Base-by-base conservation (phyloP, 2,329 filamentous ascomycete species). In the Harringtonia lauricola region DNA sequence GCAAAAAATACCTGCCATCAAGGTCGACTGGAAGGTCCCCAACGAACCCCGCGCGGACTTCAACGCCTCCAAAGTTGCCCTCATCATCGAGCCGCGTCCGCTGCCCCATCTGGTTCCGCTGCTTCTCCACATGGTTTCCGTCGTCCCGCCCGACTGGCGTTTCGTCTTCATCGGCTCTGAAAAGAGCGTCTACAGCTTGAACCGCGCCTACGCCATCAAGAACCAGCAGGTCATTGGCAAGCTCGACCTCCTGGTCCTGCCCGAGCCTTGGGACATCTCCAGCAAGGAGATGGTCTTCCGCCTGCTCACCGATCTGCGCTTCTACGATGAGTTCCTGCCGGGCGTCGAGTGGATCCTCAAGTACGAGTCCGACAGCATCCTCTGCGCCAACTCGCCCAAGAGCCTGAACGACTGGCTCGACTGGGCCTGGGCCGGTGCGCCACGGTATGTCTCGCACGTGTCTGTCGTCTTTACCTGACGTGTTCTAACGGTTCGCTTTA, bases 371-470 rank as follows among this genome's bases (percentile, higher is more conserved):
- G 72, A 76, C 53, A 72, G 68, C 51, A 72, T 76, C 37, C 56
- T 76, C 37, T 76, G 72, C 50, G 66, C 71, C 44, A 75, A 75
- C 52, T 71, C 70, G 12, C 59, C 61, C n/a, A 61, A 54, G 33
- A 68, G 67, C 48, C 54, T 76, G 33, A 67, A 76, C 49, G 67
- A 74, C 7, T 76, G 70, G 69, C 57, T 76, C 10, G 55, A 62
- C n/a, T 75, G 66, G 60, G 65, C 67, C 49, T 76, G 72, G 71
- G 68, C 70, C 19, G 72, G 72, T 6, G 68, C 71, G 5, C 64
- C 68, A 15, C 66, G 64, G 70, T 71, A 55, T 24, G 57, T 51
- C 24, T n/a, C n/a, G n/a, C n/a, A n/a, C n/a, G n/a, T n/a, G n/a
- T n/a, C n/a, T n/a, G n/a, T n/a, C n/a, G n/a, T n/a, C n/a, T n/a